These are phyloP conservation scores for Penicillium ucsense DNA, from an alignment of 495 filamentous ascomycete species.

Conservation along the genomic window DNA sequence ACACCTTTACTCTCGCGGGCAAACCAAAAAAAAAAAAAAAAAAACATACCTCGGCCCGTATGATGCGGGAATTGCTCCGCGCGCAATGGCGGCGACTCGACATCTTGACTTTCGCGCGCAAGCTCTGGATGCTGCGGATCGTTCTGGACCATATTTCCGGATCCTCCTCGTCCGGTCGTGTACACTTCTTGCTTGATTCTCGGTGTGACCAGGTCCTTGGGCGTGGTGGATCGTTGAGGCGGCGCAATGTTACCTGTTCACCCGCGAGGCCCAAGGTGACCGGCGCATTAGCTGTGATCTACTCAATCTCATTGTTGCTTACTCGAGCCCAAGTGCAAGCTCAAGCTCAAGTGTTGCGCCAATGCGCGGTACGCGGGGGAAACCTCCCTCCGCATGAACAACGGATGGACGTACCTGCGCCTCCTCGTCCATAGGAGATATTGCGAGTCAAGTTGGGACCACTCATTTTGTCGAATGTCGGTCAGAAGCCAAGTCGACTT, in stretches of 20 bases:
- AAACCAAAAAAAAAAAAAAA: too few relatives aligned
- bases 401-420: conserved; percentile 33
- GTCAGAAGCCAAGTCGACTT: neutral
- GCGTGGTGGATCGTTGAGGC: conserved; percentile 32
- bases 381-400: too few relatives aligned
- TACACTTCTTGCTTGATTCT: conserved; percentile 72
- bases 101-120: conserved; percentile 74
- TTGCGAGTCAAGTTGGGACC: conserved; percentile 32
- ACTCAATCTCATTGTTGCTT: too few relatives aligned
- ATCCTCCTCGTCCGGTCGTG: conserved; percentile 69
- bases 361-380: too few relatives aligned
- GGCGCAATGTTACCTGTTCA: conserved; percentile 62
- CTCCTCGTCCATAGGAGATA: conserved; percentile 46
- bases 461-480: conserved; percentile 5
- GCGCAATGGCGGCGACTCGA: conserved; percentile 47
- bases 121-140: conserved; percentile 54
- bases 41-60: conserved; percentile 35
- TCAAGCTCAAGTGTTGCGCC: too few relatives aligned
- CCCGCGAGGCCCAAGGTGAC: neutral
- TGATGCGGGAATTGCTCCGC: conserved; percentile 33
- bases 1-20: too few relatives aligned
- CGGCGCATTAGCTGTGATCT: neutral
- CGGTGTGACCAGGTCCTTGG: conserved; percentile 65
- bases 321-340: too few relatives aligned
- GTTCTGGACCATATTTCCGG: conserved; percentile 67